Conservation (phyloP, 768 basidiomycete species). For the Exidia glandulosa region DNA sequence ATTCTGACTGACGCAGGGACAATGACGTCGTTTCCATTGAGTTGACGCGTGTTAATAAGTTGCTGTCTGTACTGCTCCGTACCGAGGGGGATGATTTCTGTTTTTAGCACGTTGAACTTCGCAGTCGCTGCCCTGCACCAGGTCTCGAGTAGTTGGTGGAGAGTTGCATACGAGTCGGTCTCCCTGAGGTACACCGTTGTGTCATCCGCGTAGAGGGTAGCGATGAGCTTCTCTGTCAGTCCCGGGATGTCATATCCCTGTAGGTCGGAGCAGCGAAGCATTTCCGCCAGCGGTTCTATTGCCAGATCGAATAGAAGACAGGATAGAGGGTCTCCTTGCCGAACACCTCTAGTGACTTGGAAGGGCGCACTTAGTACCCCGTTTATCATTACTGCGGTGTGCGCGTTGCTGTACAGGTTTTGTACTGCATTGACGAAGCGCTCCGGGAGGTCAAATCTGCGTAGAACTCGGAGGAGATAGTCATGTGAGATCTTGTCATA, state of each 20-base stretch:
- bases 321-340: constrained; percentile 29
- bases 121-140: constrained; percentile 33
- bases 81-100: constrained; percentile 27
- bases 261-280: constrained; percentile 18
- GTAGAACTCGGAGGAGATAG: constrained; percentile 4
- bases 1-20: not conserved
- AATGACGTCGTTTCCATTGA: not conserved
- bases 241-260: constrained; percentile 11
- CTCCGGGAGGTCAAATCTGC: constrained; percentile 4
- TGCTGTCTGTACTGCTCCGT: constrained; percentile 8
- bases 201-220: constrained; percentile 28
- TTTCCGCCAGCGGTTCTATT: constrained; percentile 28
- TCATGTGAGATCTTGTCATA: constrained; percentile 4
- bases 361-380: constrained; percentile 16
- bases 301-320: constrained; percentile 30
- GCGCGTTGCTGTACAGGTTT: not conserved
- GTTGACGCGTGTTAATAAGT: not conserved
- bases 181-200: constrained; percentile 25
- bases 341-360: constrained; percentile 20
- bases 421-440: not conserved
- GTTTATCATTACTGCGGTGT: constrained; percentile 17
- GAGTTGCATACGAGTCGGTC: constrained; percentile 14
- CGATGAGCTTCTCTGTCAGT: not conserved
- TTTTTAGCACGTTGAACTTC: constrained; percentile 32
- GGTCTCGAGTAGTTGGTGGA: constrained; percentile 16